phyloP scores from a whole-genome alignment of 257 asterid species.

The Osmanthus fragrans region DNA sequence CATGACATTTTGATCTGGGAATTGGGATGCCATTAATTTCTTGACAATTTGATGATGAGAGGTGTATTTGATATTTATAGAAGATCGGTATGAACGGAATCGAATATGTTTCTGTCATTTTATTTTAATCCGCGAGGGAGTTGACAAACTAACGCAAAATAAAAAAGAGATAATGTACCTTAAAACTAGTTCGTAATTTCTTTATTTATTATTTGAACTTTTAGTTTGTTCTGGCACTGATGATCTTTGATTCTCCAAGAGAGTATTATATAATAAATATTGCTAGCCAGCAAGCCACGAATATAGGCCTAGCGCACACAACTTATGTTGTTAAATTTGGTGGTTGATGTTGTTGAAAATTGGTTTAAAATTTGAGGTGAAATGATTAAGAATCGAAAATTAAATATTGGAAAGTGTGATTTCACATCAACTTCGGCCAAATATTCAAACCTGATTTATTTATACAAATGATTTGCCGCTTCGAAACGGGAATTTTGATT shows the following conservation, averaged over 20 bases:
- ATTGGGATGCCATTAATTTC: not conserved
- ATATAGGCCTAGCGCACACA: not conserved
- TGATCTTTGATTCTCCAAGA: not conserved
- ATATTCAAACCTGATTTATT: no score
- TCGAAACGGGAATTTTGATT: no score
- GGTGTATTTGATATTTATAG: slow-evolving; percentile 25
- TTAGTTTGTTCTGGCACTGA: not conserved
- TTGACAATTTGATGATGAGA: slow-evolving; percentile 9
- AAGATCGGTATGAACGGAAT: slow-evolving; percentile 35
- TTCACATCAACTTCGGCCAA: no score
- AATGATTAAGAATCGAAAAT: no score
- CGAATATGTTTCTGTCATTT: not conserved
- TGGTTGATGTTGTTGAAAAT: not conserved
- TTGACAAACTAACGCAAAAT: slow-evolving; percentile 10
- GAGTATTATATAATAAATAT: not conserved
- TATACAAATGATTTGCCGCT: no score
- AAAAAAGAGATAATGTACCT: not conserved
- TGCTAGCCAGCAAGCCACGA: no score
- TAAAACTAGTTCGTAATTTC: not conserved
- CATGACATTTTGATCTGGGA: not conserved
- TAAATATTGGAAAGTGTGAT: no score
- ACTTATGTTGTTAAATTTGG: not conserved
- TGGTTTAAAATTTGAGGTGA: no score
- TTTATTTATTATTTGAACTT: not conserved
- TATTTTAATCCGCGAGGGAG: not conserved